A percentile compares a stretch with the other conserved stretches of the same genome.
Conservation (phyloP, 75 land plant genomes). For the Chamaecyparis obtusa region DNA sequence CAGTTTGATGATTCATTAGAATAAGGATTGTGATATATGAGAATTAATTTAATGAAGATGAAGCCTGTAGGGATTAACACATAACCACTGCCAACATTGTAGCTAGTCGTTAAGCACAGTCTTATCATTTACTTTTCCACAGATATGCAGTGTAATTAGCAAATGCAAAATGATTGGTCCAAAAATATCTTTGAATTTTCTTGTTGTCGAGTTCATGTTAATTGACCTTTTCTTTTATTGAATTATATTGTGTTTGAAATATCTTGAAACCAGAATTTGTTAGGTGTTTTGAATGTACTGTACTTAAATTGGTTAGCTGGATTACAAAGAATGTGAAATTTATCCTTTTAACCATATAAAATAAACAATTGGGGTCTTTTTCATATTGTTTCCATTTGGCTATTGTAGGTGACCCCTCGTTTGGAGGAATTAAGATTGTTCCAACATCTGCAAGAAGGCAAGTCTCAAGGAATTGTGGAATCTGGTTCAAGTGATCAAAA, state of each 20-base stretch:
- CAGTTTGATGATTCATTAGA: neutral
- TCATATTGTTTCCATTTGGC: neutral
- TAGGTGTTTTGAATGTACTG: neutral
- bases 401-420: slow-evolving; percentile 61
- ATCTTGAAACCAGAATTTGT: neutral
- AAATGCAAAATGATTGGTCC: neutral
- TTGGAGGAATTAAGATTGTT: slow-evolving; percentile 56
- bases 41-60: neutral
- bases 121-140: neutral
- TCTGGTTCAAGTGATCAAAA: slow-evolving; percentile 12
- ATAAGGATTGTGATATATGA: neutral
- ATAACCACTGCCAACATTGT: neutral
- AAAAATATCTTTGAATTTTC: neutral
- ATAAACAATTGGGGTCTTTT: neutral
- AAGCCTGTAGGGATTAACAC: neutral
- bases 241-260: neutral
- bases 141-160: neutral
- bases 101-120: neutral
- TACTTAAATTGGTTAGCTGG: neutral
- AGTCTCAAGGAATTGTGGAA: slow-evolving; percentile 17
- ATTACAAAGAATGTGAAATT: neutral
- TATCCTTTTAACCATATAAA: neutral
- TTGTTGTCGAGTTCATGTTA: neutral
- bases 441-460: slow-evolving; percentile 53
- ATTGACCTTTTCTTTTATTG: neutral